Evolutionary conservation across 1,284 basidiomycete species (phyloP).

Genomic region (Puccinia coronata): DNA sequence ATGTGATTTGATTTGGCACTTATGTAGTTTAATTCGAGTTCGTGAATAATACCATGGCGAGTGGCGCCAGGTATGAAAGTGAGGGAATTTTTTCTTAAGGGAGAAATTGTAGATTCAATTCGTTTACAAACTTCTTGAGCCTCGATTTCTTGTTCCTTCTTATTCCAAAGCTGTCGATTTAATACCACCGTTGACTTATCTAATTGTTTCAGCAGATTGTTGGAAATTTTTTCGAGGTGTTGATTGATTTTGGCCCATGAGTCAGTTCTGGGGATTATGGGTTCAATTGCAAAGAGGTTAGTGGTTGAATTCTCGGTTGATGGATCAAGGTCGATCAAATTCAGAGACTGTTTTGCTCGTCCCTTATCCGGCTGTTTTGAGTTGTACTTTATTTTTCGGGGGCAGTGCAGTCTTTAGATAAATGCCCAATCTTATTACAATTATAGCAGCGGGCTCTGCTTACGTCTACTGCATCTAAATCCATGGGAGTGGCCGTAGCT

Average conservation of each 20-base stretch:
- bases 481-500: constrained; percentile 3
- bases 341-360: neutral
- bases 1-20: neutral
- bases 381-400: constrained; percentile 10
- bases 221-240: no score
- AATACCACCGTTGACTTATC: no score
- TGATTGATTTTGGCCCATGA: no score
- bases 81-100: neutral
- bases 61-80: neutral
- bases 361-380: neutral
- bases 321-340: constrained; percentile 7
- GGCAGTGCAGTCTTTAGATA: constrained; percentile 14
- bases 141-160: no score
- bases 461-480: no score
- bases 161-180: no score
- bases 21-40: neutral
- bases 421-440: constrained; percentile 32
- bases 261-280: no score
- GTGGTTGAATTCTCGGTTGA: no score
- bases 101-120: no score
- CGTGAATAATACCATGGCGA: neutral
- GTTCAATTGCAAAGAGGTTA: no score
- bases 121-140: no score
- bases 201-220: no score
- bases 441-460: constrained; percentile 15